A percentile compares a stretch with the other conserved stretches of the same genome.
phyloP scores from a whole-genome alignment of 2,329 filamentous ascomycete species.

The Chaetomium sp. region DNA sequence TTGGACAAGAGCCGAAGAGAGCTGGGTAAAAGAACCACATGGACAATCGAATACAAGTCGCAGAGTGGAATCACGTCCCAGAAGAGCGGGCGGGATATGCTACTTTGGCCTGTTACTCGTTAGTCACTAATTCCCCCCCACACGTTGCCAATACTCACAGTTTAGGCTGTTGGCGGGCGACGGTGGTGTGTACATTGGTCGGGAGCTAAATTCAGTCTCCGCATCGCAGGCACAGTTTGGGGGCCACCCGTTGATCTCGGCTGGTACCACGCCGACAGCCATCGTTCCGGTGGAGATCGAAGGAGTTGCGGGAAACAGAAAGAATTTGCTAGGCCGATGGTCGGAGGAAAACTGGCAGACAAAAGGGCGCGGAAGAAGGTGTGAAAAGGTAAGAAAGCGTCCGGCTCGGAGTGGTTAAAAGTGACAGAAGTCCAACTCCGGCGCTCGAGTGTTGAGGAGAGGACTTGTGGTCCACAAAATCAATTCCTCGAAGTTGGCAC shows the following conservation, averaged over 20 bases:
- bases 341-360: too few relatives aligned
- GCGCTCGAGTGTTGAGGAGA: too few relatives aligned
- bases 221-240: background rate
- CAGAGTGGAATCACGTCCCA: slow-evolving; percentile 17
- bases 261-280: slow-evolving; percentile 10
- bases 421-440: too few relatives aligned
- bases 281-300: background rate
- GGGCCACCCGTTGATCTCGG: background rate
- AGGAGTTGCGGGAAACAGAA: too few relatives aligned
- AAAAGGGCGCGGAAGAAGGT: too few relatives aligned
- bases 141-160: background rate
- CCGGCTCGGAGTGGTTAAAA: too few relatives aligned
- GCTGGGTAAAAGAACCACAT: slow-evolving; percentile 11
- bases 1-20: background rate
- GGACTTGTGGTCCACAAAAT: too few relatives aligned
- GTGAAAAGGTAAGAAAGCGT: too few relatives aligned
- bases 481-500: too few relatives aligned
- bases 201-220: background rate
- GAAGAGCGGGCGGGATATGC: slow-evolving; percentile 12
- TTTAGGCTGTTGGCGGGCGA: background rate
- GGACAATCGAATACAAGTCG: slow-evolving; percentile 18
- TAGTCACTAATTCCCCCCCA: background rate
- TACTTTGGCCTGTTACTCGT: background rate
- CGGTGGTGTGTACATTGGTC: background rate
- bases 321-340: too few relatives aligned